phyloP scores from a whole-genome alignment of 202 grass and related monocot species.

The Bolboschoenoplectus hybrid region DNA sequence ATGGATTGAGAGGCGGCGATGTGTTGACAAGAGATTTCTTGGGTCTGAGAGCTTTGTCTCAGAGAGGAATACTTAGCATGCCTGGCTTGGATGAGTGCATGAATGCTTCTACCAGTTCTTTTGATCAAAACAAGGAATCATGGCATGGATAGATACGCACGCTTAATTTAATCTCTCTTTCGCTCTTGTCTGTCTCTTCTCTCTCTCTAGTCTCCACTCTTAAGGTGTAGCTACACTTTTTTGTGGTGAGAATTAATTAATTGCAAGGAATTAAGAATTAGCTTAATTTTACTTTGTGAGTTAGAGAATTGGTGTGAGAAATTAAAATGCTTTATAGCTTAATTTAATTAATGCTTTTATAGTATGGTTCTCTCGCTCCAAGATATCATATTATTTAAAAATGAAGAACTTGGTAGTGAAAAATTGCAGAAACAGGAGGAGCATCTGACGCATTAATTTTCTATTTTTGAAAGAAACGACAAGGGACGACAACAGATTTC shows the following conservation, averaged over 20 bases:
- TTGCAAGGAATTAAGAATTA: conserved; percentile 27
- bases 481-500: no score
- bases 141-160: conserved; percentile 55
- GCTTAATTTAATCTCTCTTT: not conserved
- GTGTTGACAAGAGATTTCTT: conserved; percentile 91
- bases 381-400: not conserved
- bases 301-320: conserved; percentile 20
- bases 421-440: not conserved
- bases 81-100: conserved; percentile 76
- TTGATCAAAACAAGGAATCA: conserved; percentile 48
- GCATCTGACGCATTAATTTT: no score
- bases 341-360: no score
- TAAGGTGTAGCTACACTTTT: conserved; percentile 31
- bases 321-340: conserved; percentile 11
- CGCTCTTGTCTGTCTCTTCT: not conserved
- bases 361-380: not conserved
- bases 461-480: no score
- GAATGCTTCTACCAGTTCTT: conserved; percentile 39
- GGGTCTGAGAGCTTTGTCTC: conserved; percentile 77
- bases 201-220: not conserved
- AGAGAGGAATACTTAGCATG: conserved; percentile 69
- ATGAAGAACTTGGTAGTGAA: not conserved
- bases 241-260: not conserved
- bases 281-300: not conserved
- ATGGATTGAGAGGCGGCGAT: conserved; percentile 38